These are phyloP conservation scores for Magnusiomyces ingens DNA, from an alignment of 1,139 yeast species.

Conservation along the genomic window DNA sequence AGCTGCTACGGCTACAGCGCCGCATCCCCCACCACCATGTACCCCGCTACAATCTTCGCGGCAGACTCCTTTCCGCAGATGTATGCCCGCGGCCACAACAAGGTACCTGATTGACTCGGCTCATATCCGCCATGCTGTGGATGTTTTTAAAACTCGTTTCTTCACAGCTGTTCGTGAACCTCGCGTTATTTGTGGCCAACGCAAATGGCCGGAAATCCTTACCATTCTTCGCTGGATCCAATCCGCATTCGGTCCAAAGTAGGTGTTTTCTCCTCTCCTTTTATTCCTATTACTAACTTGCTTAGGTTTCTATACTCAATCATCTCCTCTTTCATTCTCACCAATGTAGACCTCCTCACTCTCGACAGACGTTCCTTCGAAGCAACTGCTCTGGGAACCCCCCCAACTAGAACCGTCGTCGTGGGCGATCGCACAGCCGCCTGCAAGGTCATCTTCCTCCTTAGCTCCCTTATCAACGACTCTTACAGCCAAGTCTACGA, in stretches of 20 bases:
- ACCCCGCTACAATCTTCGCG: too few relatives aligned
- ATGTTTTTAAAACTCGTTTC: slow-evolving; percentile 21
- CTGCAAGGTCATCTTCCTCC: slow-evolving; percentile 23
- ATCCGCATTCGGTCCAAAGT: slow-evolving; percentile 10
- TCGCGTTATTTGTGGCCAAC: slow-evolving; percentile 28
- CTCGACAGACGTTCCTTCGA: slow-evolving; percentile 7
- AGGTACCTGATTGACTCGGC: too few relatives aligned
- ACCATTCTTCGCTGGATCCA: slow-evolving; percentile 21
- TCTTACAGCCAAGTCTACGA: slow-evolving; percentile 15
- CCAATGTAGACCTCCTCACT: slow-evolving; percentile 14
- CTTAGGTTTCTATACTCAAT: slow-evolving; percentile 19
- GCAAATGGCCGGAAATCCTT: slow-evolving; percentile 24
- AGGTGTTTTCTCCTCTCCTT: background rate
- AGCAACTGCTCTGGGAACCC: slow-evolving; percentile 10
- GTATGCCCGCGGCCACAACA: too few relatives aligned
- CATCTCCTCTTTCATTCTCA: slow-evolving; percentile 21
- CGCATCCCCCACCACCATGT: too few relatives aligned
- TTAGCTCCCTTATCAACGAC: slow-evolving; percentile 22
- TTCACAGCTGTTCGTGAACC: slow-evolving; percentile 24
- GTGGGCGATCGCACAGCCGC: slow-evolving; percentile 22
- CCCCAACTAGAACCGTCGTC: slow-evolving; percentile 24
- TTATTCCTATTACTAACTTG: background rate
- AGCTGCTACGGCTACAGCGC: too few relatives aligned
- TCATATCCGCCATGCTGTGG: slow-evolving; percentile 19
- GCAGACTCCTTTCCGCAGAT: too few relatives aligned